A percentile compares a stretch with the other conserved stretches of the same genome.
These are phyloP conservation scores for Pichia sp. DNA, from an alignment of 1,139 yeast species.

Conservation along the genomic window DNA sequence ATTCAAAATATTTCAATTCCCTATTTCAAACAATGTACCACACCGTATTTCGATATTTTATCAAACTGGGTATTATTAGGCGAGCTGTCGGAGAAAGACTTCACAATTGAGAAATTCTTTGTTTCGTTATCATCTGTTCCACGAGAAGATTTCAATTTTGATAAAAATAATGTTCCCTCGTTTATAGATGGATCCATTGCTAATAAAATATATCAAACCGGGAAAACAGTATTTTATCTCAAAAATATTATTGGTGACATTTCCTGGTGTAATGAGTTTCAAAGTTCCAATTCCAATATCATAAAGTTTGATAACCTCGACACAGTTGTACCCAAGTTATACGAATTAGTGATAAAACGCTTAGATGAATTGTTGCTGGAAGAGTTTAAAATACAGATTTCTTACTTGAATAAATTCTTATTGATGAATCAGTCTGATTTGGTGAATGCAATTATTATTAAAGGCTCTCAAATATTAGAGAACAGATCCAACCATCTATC, in stretches of 20 bases:
- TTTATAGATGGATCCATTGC: slow-evolving; percentile 46
- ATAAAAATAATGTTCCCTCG: slow-evolving; percentile 42
- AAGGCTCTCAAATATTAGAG: slow-evolving; percentile 46
- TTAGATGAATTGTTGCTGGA: slow-evolving; percentile 1
- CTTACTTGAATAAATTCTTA: slow-evolving; percentile 49
- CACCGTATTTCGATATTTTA: slow-evolving; percentile 2
- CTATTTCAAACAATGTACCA: background rate
- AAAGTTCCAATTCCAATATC: slow-evolving; percentile 22
- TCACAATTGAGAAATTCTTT: slow-evolving; percentile 1
- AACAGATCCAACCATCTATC: slow-evolving; percentile 58
- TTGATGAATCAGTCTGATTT: slow-evolving; percentile 75
- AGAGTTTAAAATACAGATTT: slow-evolving; percentile 5
- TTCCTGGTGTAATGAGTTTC: slow-evolving; percentile 45
- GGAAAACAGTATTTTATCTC: slow-evolving; percentile 67
- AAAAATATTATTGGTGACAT: slow-evolving; percentile 55
- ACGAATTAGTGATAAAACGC: slow-evolving; percentile 1
- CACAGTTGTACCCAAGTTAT: slow-evolving; percentile 29
- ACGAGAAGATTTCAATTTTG: background rate
- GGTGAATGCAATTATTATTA: slow-evolving; percentile 52
- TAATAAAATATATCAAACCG: slow-evolving; percentile 54
- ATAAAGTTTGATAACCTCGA: slow-evolving; percentile 19
- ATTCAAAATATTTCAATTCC: slow-evolving; percentile 1
- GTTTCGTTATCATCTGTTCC: background rate
- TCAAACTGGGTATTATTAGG: slow-evolving; percentile 5
- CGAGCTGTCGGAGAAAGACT: background rate